Conservation (phyloP, 306 rosid genomes). For the Geum urbanum region DNA sequence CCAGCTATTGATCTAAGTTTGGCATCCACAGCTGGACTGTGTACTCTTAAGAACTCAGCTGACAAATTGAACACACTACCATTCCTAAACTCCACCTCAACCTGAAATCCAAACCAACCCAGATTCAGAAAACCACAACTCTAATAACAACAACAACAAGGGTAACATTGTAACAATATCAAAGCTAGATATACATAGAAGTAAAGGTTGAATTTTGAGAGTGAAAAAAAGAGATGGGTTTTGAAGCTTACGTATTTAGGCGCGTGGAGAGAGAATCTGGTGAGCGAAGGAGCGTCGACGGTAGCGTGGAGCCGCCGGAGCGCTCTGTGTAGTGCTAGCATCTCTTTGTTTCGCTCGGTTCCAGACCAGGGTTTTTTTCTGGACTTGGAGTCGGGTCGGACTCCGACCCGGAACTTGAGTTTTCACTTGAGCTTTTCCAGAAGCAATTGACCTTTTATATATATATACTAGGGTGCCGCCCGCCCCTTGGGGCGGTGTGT, state of each 20-base stretch:
- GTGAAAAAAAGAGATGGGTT: background rate
- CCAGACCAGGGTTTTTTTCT: background rate
- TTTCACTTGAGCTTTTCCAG: background rate
- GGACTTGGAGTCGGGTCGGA: background rate
- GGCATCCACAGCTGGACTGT: conserved; percentile 85
- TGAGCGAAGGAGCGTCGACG: conserved; percentile 50
- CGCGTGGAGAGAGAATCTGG: conserved; percentile 63
- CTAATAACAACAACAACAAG: background rate
- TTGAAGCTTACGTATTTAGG: conserved; percentile 50
- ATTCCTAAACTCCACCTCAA: conserved; percentile 57
- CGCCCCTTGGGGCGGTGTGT: too few relatives aligned
- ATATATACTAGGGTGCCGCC: too few relatives aligned
- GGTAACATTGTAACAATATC: too few relatives aligned
- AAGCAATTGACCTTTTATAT: background rate
- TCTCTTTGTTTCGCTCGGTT: background rate
- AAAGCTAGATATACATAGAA: background rate
- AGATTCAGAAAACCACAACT: background rate
- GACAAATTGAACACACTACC: conserved; percentile 61
- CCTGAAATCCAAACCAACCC: conserved; percentile 36
- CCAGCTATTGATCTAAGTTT: conserved; percentile 74
- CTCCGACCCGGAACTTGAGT: background rate
- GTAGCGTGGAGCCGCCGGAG: conserved; percentile 46
- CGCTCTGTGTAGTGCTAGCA: conserved; percentile 32
- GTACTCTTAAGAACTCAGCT: conserved; percentile 77
- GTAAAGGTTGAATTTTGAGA: background rate